Evolutionary conservation across 306 rosid species (phyloP), one percentile per base, ranked within the genome.

Genomic region (Argentina anserina): DNA sequence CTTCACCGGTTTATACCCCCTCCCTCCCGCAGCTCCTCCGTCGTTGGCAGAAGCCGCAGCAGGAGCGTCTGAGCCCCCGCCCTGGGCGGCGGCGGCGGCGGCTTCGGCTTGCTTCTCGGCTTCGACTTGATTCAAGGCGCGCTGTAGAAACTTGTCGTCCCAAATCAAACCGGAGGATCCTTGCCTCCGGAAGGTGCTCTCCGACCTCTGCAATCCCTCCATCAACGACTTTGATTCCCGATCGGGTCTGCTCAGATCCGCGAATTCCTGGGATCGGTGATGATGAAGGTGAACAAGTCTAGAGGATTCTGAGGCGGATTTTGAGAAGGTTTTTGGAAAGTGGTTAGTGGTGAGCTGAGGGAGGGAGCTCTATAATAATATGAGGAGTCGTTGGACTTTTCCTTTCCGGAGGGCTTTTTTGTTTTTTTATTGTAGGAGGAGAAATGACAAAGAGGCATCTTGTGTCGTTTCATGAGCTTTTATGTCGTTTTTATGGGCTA

Each of bases 81-180:
- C 45, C 10, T 40, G 42, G 42, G 42, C 42, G 2, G 50, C 50
- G n/a, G 20, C 62, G 62, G 62, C 37, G 64, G 23, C 56, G 3
- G 66, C 73, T 21, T 79, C 72, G 2, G 60, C 36, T 64, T 73
- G 70, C 64, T 69, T 47, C 36, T 67, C 50, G 28, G 73, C 41
- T 61, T 42, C 81, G 37, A 70, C 39, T 66, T 80, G 74, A 50
- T 39, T 81, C 62, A 59, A 59, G 36, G 81, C 85, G 18, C 58
- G 78, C 50, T 78, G 34, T 8, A 84, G 43, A 78, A 76, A 75
- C 74, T 86, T 83, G 78, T 89, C 87, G 73, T 86, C 88, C 97
- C 97, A 91, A 3, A 86, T 82, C 75, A 81, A 65, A 1, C 97
- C 97, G 2, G 93, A 89, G 0, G 97, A 91, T 2, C 97, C 97